phyloP scores from a whole-genome alignment of 768 basidiomycete species.

The Termitomyces sp. region DNA sequence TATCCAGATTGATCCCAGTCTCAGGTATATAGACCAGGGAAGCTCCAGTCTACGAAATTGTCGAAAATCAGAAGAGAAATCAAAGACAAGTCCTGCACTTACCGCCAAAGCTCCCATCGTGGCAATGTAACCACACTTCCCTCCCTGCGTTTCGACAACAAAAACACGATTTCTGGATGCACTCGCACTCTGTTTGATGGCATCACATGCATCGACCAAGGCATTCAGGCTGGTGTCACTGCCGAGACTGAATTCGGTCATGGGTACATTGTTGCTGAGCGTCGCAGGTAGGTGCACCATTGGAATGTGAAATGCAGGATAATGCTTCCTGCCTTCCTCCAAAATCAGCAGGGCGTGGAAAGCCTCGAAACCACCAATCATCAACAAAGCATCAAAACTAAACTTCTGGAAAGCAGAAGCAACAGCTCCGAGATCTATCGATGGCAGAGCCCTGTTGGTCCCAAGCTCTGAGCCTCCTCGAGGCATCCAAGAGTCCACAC shows the following conservation, averaged over 20 bases:
- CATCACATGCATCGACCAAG: slow-evolving; percentile 94
- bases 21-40: slow-evolving; percentile 94
- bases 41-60: slow-evolving; percentile 67
- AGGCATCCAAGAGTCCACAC: slow-evolving; percentile 94
- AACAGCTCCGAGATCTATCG: slow-evolving; percentile 79
- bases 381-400: slow-evolving; percentile 67
- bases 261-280: slow-evolving; percentile 95
- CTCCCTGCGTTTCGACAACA: slow-evolving; percentile 97
- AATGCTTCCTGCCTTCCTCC: slow-evolving; percentile 73
- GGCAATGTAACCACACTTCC: slow-evolving; percentile 93
- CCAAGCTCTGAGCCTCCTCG: slow-evolving; percentile 97
- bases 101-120: slow-evolving; percentile 95
- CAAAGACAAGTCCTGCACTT: slow-evolving; percentile 24
- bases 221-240: slow-evolving; percentile 98
- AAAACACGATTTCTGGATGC: slow-evolving; percentile 96
- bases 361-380: slow-evolving; percentile 97
- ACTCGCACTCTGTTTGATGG: slow-evolving; percentile 97
- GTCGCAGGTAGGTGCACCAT: slow-evolving; percentile 96
- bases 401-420: slow-evolving; percentile 91
- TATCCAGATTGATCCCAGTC: slow-evolving; percentile 77
- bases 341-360: slow-evolving; percentile 76
- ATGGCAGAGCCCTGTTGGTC: slow-evolving; percentile 88
- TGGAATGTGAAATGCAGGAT: slow-evolving; percentile 92
- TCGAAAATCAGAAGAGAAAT: not conserved
- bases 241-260: slow-evolving; percentile 95